phyloP scores from a whole-genome alignment of 1,139 yeast genomes.

The Kazachstania sp. region DNA sequence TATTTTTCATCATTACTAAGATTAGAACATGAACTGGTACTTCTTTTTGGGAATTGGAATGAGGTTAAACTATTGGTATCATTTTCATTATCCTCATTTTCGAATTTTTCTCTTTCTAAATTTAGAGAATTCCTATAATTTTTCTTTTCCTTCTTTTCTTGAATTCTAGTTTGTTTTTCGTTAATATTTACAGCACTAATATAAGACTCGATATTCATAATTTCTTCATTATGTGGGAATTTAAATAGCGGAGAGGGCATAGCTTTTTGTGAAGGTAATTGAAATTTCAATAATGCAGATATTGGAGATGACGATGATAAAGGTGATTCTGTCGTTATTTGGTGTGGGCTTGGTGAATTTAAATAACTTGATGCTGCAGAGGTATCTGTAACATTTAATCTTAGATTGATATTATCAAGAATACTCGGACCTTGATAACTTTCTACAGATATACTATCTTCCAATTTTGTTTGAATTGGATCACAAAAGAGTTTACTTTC shows the following conservation, averaged over 20 bases:
- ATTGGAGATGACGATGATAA: slow-evolving; percentile 30
- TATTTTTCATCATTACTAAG: slow-evolving; percentile 1
- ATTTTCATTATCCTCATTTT: slow-evolving; percentile 9
- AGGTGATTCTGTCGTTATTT: slow-evolving; percentile 18
- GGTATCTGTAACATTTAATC: slow-evolving; percentile 7
- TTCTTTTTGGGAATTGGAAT: slow-evolving; percentile 19
- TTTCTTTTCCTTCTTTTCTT: background rate
- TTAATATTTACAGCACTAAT: slow-evolving; percentile 27
- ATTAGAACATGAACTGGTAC: background rate
- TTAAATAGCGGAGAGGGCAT: slow-evolving; percentile 30
- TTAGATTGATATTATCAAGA: slow-evolving; percentile 5
- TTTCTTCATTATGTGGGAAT: slow-evolving; percentile 40
- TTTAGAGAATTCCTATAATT: slow-evolving; percentile 1
- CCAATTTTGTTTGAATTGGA: background rate
- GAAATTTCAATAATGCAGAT: slow-evolving; percentile 32
- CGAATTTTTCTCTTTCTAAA: background rate
- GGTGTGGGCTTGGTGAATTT: slow-evolving; percentile 5
- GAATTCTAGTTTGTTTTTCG: slow-evolving; percentile 13
- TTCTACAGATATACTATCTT: background rate
- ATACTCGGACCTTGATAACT: background rate
- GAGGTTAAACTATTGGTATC: slow-evolving; percentile 10
- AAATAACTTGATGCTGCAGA: slow-evolving; percentile 9
- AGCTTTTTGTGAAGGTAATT: slow-evolving; percentile 26
- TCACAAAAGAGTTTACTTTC: background rate
- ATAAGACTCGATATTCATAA: slow-evolving; percentile 30